These are phyloP conservation scores for Alternaria triticimaculans DNA, from an alignment of 2,329 filamentous ascomycete genomes.

Conservation along the genomic window DNA sequence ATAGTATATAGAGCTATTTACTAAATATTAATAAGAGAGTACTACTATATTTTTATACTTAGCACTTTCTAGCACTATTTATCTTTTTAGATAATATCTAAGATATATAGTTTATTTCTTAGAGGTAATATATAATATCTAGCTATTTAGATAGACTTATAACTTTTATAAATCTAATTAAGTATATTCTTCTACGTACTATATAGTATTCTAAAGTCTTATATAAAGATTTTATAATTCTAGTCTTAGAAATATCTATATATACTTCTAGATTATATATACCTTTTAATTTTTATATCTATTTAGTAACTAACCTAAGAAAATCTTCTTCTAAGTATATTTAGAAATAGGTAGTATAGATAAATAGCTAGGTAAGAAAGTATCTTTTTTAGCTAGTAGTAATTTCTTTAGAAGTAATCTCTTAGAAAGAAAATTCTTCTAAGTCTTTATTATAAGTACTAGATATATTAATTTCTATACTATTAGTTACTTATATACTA, in stretches of 20 bases:
- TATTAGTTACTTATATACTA: background rate
- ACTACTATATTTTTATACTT: background rate
- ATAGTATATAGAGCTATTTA: background rate
- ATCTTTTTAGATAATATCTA: background rate
- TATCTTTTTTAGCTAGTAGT: slow-evolving; percentile 2
- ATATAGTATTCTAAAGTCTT: background rate
- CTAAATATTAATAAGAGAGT: background rate
- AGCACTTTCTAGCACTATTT: background rate
- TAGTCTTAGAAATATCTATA: background rate
- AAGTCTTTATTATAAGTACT: slow-evolving; percentile 18
- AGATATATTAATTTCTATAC: slow-evolving; percentile 5
- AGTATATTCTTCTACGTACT: background rate
- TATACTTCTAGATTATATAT: background rate
- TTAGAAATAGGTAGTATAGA: slow-evolving; percentile 15
- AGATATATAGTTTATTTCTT: background rate
- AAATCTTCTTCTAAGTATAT: slow-evolving; percentile 18
- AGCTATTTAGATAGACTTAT: background rate
- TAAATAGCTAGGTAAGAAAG: slow-evolving; percentile 11
- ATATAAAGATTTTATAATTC: slow-evolving; percentile 1
- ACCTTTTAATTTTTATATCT: background rate
- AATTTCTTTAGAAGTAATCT: background rate
- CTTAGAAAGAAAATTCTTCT: background rate
- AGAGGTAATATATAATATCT: background rate
- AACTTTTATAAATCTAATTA: background rate
- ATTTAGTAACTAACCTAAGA: slow-evolving; percentile 12